These are phyloP conservation scores for Aspergillus udagawae DNA, from an alignment of 2,329 filamentous ascomycete species.

Conservation along the genomic window DNA sequence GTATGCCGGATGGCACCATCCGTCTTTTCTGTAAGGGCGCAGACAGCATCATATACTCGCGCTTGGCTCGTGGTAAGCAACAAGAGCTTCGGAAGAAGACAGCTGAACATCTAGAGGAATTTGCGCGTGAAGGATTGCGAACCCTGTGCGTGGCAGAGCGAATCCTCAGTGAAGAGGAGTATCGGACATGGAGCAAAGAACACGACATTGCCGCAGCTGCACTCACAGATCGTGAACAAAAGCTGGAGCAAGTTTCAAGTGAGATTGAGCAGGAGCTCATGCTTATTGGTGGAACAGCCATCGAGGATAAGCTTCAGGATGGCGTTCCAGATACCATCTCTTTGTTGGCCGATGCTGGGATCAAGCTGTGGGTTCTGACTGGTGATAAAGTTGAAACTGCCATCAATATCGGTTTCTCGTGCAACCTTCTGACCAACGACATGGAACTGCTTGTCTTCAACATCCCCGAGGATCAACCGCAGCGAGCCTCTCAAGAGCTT, in stretches of 20 bases:
- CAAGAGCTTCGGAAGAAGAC: constrained; percentile 76
- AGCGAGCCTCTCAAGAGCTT: constrained; percentile 64
- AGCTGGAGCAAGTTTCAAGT: constrained; percentile 84
- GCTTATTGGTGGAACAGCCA: constrained; percentile 88
- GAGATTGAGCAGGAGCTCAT: constrained; percentile 85
- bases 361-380: constrained; percentile 97
- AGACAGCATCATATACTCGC: constrained; percentile 94
- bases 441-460: constrained; percentile 96
- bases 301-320: constrained; percentile 94
- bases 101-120: constrained; percentile 93
- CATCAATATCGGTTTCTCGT: constrained; percentile 99
- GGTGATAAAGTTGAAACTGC: constrained; percentile 99
- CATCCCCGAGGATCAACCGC: constrained; percentile 68
- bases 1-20: constrained; percentile 88
- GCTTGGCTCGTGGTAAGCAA: constrained; percentile 80
- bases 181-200: constrained; percentile 76
- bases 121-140: constrained; percentile 88
- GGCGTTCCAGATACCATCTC: constrained; percentile 95
- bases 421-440: constrained; percentile 93
- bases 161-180: constrained; percentile 76
- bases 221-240: constrained; percentile 83
- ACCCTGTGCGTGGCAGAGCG: constrained; percentile 90
- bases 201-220: constrained; percentile 84
- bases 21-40: constrained; percentile 95
- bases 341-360: constrained; percentile 84